phyloP scores from a whole-genome alignment of 805 yeast species.

The Myxozyma neglecta region DNA sequence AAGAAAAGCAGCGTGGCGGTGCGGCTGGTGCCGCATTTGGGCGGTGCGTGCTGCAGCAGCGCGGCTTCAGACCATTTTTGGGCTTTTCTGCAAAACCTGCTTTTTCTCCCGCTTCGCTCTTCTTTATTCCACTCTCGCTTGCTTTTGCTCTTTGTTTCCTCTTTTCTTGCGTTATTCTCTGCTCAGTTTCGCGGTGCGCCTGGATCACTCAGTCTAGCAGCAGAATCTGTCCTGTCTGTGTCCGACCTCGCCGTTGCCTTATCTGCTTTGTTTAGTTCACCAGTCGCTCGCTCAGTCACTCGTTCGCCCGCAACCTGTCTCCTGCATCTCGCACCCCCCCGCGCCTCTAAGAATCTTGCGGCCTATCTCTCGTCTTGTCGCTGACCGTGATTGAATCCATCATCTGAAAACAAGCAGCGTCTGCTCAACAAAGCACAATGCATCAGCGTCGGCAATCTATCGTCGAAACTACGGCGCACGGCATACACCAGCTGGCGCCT shows the following conservation, averaged over 20 bases:
- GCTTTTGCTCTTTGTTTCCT: neutral
- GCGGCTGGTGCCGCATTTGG: neutral
- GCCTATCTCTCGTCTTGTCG: too few species aligned
- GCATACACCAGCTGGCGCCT: slow-evolving; percentile 44
- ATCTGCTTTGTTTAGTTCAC: neutral
- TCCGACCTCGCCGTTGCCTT: neutral
- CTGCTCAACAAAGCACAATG: neutral
- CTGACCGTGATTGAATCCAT: too few species aligned
- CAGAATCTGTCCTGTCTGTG: too few species aligned
- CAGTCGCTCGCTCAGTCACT: neutral
- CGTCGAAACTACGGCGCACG: slow-evolving; percentile 34
- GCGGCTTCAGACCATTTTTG: neutral
- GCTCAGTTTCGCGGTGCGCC: neutral
- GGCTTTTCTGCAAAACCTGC: neutral
- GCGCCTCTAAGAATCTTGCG: neutral
- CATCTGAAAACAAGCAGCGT: neutral
- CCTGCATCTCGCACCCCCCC: neutral
- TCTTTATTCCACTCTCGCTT: too few species aligned
- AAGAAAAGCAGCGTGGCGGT: neutral
- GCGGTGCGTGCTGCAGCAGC: neutral
- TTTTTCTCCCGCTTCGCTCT: too few species aligned
- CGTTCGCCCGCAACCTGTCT: neutral
- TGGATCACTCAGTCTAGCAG: neutral
- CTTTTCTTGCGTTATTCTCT: neutral
- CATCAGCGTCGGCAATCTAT: slow-evolving; percentile 10